phyloP scores from a whole-genome alignment of 495 filamentous ascomycete species.

The Acidiella bohemica region DNA sequence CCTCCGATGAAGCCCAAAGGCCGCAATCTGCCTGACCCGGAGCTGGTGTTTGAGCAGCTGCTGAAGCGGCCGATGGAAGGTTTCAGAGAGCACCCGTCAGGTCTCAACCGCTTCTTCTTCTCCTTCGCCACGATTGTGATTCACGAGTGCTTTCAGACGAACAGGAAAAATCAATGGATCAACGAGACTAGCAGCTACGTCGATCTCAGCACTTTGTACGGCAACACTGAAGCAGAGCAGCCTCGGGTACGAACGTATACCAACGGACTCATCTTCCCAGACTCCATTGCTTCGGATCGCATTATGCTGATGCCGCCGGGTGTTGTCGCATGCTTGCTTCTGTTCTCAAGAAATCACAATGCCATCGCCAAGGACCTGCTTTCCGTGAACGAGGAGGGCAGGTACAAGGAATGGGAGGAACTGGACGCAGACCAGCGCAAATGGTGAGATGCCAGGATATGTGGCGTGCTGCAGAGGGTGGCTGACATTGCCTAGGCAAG shows the following conservation, averaged over 20 bases:
- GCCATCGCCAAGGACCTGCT: slow-evolving; percentile 20
- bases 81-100: slow-evolving; percentile 26
- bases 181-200: slow-evolving; percentile 27
- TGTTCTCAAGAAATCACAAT: slow-evolving; percentile 28
- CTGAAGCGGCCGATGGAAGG: slow-evolving; percentile 21
- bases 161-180: slow-evolving; percentile 31
- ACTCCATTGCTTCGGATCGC: slow-evolving; percentile 24
- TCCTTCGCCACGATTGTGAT: slow-evolving; percentile 25
- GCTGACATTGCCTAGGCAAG: slow-evolving; percentile 17
- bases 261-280: slow-evolving; percentile 22
- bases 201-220: slow-evolving; percentile 25
- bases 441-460: slow-evolving; percentile 11
- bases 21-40: slow-evolving; percentile 20
- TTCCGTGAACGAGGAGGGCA: slow-evolving; percentile 22
- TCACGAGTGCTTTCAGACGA: slow-evolving; percentile 21
- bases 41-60: slow-evolving; percentile 22
- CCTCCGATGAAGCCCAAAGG: slow-evolving; percentile 24
- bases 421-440: slow-evolving; percentile 17
- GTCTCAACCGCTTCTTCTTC: slow-evolving; percentile 25
- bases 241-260: slow-evolving; percentile 22
- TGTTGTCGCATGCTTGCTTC: slow-evolving; percentile 20
- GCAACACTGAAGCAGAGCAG: slow-evolving; percentile 22
- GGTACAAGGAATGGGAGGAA: slow-evolving; percentile 21
- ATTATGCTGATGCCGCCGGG: slow-evolving; percentile 27
- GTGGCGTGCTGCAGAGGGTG: no score